These are phyloP conservation scores for Coleophoma crateriformis DNA, from an alignment of 2,329 filamentous ascomycete species.

Conservation along the genomic window DNA sequence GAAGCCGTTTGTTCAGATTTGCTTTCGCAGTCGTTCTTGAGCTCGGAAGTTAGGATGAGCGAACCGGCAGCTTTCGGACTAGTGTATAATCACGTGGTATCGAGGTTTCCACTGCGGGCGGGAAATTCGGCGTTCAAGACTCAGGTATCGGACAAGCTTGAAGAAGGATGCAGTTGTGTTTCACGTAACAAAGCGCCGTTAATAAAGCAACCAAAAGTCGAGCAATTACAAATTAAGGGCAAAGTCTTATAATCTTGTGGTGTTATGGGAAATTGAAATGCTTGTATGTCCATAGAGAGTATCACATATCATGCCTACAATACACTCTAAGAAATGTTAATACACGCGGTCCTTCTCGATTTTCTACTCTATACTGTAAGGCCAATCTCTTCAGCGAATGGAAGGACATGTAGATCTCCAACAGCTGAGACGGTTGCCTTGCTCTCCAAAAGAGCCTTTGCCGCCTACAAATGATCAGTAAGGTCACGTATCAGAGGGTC, in stretches of 20 bases:
- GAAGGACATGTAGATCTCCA: slow-evolving; percentile 85
- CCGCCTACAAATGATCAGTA: slow-evolving; percentile 54
- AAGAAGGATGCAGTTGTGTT: no score
- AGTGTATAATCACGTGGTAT: no score
- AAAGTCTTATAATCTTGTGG: no score
- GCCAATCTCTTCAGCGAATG: slow-evolving; percentile 90
- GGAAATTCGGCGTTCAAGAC: no score
- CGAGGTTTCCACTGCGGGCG: no score
- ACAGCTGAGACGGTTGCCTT: slow-evolving; percentile 88
- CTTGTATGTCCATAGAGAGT: slow-evolving; percentile 2
- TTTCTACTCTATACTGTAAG: slow-evolving; percentile 72
- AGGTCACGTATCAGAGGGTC: slow-evolving; percentile 6
- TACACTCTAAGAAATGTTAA: slow-evolving; percentile 30
- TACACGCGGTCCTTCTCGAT: slow-evolving; percentile 17
- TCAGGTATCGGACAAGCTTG: no score
- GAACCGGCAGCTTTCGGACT: no score
- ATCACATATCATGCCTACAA: slow-evolving; percentile 26
- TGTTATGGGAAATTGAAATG: background rate
- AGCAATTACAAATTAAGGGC: no score
- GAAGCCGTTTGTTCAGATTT: slow-evolving; percentile 10
- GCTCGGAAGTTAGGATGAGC: slow-evolving; percentile 8
- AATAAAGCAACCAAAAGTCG: no score
- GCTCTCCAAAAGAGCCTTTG: slow-evolving; percentile 79
- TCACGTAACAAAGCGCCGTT: no score
- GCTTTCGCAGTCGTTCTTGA: slow-evolving; percentile 9